These are phyloP conservation scores for Corymbia calophylla DNA, from an alignment of 441 rosid genomes.

Conservation along the genomic window DNA sequence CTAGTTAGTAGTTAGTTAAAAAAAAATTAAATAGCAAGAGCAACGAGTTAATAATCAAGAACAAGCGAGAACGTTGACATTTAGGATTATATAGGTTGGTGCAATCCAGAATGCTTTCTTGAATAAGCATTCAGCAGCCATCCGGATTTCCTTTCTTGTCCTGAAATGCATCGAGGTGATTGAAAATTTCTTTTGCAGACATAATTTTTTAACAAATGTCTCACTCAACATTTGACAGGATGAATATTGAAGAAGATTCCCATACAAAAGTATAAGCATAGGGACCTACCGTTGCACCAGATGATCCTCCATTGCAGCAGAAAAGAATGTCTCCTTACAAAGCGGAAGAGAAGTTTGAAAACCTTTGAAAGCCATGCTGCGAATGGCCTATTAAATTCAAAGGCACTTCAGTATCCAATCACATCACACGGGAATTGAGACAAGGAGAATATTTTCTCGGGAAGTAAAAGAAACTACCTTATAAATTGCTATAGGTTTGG, in stretches of 20 bases:
- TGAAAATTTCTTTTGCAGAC: not conserved
- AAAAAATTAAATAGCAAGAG: not conserved
- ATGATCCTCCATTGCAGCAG: constrained; percentile 70
- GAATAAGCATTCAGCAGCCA: not conserved
- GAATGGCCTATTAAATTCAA: constrained; percentile 55
- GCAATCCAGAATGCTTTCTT: not conserved
- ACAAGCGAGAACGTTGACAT: not conserved
- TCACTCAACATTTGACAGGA: not conserved
- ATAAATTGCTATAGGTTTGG: constrained; percentile 80
- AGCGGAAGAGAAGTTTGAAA: constrained; percentile 79
- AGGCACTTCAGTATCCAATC: not conserved
- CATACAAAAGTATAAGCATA: not conserved
- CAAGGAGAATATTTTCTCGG: not conserved
- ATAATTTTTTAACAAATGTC: not conserved
- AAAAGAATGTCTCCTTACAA: constrained; percentile 81
- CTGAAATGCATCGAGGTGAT: not conserved
- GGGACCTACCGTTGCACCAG: constrained; percentile 54
- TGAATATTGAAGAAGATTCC: not conserved
- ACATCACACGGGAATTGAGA: not conserved
- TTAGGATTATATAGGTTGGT: not conserved
- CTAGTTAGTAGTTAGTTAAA: no score
- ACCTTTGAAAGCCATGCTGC: constrained; percentile 82
- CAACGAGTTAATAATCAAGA: not conserved
- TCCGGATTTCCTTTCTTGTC: not conserved
- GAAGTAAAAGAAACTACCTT: constrained; percentile 41